Evolutionary conservation across 2,329 filamentous ascomycete genomes (phyloP), one percentile per base, ranked within the genome.

Genomic region (Arthrobotrys megalospora): DNA sequence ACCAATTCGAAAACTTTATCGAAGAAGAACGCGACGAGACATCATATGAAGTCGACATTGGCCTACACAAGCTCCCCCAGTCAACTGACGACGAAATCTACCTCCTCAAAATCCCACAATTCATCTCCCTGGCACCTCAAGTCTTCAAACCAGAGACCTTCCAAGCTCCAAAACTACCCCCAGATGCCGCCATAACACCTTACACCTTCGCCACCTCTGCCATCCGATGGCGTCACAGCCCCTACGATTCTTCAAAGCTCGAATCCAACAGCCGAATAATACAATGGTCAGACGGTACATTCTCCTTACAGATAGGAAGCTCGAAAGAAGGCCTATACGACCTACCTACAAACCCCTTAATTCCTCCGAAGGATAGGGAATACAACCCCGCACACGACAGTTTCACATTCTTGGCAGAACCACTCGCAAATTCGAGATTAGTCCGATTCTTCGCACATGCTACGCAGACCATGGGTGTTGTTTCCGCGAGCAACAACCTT

Each of bases 181-280:
- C 79, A 38, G 80, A 80, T 66, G 79, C 81, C n/a, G 80, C 80
- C 53, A 79, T 80, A 21, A 79, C 79, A 19, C 86, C 90, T 34
- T 91, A 88, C 84, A 87, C 89, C 67, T 90, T 89, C 10, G 90
- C 90, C 45, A 87, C 89, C 67, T 89, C 88, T 21, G 91, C 90
- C 0, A 85, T 91, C 32, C 89, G 90, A 81, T 91, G 90, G 90
- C 88, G 90, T 64, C 87, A 88, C 81, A 89, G 90, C 55, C 89
- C 90, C n/a, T 87, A 86, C 1, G 85, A 90, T 70, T 86, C 87
- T 5, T 83, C 85, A 3, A 83, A 87, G 43, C 84, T 91, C 12
- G 90, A 92, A 82, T 91, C 89, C 6, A 91, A 91, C 81, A 89
- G 89, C 10, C 89, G 90, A 47, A 86, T 91, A 64, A 86, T 91